phyloP scores from a whole-genome alignment of 441 rosid genomes.

The Gossypium aridum region DNA sequence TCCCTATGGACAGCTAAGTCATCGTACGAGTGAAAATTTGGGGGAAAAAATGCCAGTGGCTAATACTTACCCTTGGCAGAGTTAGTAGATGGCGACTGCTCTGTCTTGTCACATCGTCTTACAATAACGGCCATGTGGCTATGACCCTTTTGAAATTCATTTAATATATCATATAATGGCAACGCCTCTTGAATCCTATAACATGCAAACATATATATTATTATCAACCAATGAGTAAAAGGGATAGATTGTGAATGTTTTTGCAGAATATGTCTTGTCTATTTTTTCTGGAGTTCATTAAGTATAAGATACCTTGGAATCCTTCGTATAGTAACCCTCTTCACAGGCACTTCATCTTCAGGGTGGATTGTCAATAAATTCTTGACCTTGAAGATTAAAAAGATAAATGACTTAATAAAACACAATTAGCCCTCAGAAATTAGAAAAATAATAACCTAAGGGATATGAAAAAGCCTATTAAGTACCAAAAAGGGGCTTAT shows the following conservation, averaged over 20 bases:
- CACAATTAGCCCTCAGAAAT: neutral
- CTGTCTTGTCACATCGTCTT: slow-evolving; percentile 33
- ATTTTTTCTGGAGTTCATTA: neutral
- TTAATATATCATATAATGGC: slow-evolving; percentile 72
- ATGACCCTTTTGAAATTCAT: slow-evolving; percentile 78
- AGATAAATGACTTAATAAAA: slow-evolving; percentile 3
- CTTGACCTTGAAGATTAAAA: slow-evolving; percentile 44
- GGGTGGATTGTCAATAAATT: slow-evolving; percentile 81
- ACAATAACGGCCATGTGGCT: slow-evolving; percentile 80
- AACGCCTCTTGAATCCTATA: slow-evolving; percentile 51
- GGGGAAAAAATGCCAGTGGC: neutral
- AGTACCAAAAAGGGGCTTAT: neutral
- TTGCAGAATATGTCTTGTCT: neutral
- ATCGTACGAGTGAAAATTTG: neutral
- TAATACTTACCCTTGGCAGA: slow-evolving; percentile 33
- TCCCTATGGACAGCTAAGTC: neutral
- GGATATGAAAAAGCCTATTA: neutral
- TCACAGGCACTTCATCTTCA: slow-evolving; percentile 76
- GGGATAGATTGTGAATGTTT: slow-evolving; percentile 3
- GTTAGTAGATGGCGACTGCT: slow-evolving; percentile 24
- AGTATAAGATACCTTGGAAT: slow-evolving; percentile 60
- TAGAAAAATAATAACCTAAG: neutral
- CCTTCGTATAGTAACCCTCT: slow-evolving; percentile 73
- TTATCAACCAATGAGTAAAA: slow-evolving; percentile 10
- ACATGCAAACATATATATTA: neutral